phyloP scores from a whole-genome alignment of 1,284 basidiomycete genomes.

The Irpex sp. region DNA sequence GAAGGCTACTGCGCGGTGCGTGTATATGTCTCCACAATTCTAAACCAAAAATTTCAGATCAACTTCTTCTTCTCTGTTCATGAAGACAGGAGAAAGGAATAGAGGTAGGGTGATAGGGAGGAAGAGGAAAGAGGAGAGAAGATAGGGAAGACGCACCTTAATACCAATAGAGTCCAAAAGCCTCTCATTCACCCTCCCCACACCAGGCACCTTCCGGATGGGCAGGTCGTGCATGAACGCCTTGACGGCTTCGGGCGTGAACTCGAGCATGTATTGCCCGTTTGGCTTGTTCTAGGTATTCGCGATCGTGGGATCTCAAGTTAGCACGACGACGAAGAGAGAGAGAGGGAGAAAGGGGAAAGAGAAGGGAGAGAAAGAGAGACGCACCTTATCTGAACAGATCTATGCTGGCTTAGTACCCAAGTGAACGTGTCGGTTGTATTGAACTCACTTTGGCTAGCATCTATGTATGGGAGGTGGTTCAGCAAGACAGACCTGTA shows the following conservation, averaged over 20 bases:
- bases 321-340: too few relatives aligned
- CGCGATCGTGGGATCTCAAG: too few relatives aligned
- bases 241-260: conserved; percentile 60
- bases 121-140: neutral
- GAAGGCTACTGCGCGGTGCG: conserved; percentile 65
- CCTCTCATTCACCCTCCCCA: conserved; percentile 85
- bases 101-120: too few relatives aligned
- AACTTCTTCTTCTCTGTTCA: too few relatives aligned
- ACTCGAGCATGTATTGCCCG: conserved; percentile 80
- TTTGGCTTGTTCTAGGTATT: conserved; percentile 99
- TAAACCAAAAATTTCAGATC: conserved; percentile 25
- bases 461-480: conserved; percentile 16
- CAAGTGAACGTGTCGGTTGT: neutral
- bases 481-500: too few relatives aligned
- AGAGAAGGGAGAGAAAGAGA: neutral
- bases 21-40: conserved; percentile 87
- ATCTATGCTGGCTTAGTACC: conserved; percentile 52
- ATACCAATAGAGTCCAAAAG: conserved; percentile 84
- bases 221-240: conserved; percentile 74
- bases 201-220: conserved; percentile 83
- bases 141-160: conserved; percentile 43
- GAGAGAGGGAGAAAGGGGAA: too few relatives aligned
- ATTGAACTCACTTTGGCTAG: conserved; percentile 24
- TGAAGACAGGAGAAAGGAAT: too few relatives aligned
- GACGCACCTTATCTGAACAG: conserved; percentile 79